phyloP scores from a whole-genome alignment of 352 stramenopile species.

The Pythium insidiosum region DNA sequence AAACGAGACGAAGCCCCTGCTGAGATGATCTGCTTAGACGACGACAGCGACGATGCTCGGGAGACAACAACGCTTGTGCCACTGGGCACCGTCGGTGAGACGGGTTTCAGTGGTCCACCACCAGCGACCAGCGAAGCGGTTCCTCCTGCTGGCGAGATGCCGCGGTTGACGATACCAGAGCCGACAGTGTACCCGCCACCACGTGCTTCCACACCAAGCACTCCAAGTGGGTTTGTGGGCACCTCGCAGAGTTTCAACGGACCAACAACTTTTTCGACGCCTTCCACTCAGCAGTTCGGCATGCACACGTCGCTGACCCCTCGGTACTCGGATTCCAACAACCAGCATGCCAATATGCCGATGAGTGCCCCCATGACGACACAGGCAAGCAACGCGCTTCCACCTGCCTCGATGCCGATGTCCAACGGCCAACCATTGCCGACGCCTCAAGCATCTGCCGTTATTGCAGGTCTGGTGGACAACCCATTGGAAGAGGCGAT shows the following conservation, averaged over 20 bases:
- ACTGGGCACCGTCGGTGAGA: too few relatives aligned
- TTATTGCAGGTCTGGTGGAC: slow-evolving; percentile 1
- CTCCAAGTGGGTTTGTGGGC: neutral
- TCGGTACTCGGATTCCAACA: neutral
- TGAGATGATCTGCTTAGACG: slow-evolving; percentile 59
- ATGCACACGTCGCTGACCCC: too few relatives aligned
- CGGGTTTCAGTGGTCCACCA: too few relatives aligned
- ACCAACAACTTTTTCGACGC: too few relatives aligned
- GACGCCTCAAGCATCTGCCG: neutral
- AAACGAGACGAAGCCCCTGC: slow-evolving; percentile 18
- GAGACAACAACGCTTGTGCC: neutral
- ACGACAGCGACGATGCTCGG: slow-evolving; percentile 3
- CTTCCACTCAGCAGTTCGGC: too few relatives aligned
- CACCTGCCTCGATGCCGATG: neutral
- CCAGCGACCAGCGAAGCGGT: neutral
- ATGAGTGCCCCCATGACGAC: neutral
- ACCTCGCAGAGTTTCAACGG: neutral
- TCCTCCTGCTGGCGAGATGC: neutral
- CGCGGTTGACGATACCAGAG: neutral
- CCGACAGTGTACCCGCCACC: neutral
- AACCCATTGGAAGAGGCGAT: slow-evolving; percentile 52
- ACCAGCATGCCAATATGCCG: neutral
- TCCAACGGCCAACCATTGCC: neutral
- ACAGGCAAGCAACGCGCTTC: neutral
- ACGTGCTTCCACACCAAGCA: neutral